Conservation (phyloP, 2,329 filamentous ascomycete species). For the Sphaceloma murrayae region DNA sequence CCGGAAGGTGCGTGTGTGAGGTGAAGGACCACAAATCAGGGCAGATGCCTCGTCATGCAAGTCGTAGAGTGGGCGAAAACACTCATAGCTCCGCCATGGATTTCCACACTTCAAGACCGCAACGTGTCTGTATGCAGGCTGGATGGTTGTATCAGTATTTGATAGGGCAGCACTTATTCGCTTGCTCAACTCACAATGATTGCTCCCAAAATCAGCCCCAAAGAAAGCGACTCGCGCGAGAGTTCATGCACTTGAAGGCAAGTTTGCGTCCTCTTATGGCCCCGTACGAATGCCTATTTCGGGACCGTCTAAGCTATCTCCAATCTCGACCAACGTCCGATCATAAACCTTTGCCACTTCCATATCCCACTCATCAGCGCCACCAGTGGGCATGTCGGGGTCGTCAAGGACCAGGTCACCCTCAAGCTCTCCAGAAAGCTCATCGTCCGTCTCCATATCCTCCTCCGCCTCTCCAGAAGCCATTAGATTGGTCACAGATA, state of each 20-base stretch:
- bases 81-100: no score
- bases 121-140: no score
- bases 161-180: no score
- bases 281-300: slow-evolving; percentile 41
- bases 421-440: slow-evolving; percentile 39
- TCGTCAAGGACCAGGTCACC: slow-evolving; percentile 31
- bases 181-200: no score
- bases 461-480: slow-evolving; percentile 42
- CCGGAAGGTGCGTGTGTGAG: no score
- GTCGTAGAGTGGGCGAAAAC: no score
- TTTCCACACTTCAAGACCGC: no score
- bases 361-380: slow-evolving; percentile 46
- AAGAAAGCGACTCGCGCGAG: not conserved
- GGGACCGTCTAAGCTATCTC: slow-evolving; percentile 51
- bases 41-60: no score
- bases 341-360: slow-evolving; percentile 71
- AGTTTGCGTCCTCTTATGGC: not conserved
- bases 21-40: no score
- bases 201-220: no score
- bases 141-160: no score
- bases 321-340: slow-evolving; percentile 64
- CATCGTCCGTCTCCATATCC: slow-evolving; percentile 29
- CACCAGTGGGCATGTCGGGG: slow-evolving; percentile 19
- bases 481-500: slow-evolving; percentile 61
- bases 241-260: not conserved